A percentile compares a stretch with the other conserved stretches of the same genome.
Evolutionary conservation across 257 asterid genomes (phyloP).

Genomic region (Solanum pinnatisectum): DNA sequence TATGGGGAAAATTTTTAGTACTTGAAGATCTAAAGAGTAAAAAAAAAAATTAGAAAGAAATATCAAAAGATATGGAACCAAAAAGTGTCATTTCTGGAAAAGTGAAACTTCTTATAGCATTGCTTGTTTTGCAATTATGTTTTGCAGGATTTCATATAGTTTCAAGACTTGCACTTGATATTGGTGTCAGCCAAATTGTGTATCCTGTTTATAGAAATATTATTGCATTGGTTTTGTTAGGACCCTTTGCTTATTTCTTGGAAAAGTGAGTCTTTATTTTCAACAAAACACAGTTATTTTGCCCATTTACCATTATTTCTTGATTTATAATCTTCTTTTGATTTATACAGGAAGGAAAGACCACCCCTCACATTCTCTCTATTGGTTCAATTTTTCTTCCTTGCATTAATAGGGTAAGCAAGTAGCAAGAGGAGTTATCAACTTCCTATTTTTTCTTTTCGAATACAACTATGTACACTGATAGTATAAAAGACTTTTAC

Average conservation of each 20-base stretch:
- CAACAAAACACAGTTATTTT: not conserved
- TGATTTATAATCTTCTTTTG: not conserved
- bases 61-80: slow-evolving; percentile 28
- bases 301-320: not conserved
- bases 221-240: slow-evolving; percentile 55
- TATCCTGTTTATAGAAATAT: slow-evolving; percentile 79
- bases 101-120: slow-evolving; percentile 50
- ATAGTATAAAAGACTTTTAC: not conserved
- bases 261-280: slow-evolving; percentile 45
- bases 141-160: slow-evolving; percentile 87
- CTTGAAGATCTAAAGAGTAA: not conserved
- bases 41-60: not conserved
- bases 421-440: not conserved
- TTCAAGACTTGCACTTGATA: slow-evolving; percentile 71
- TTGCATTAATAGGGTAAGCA: slow-evolving; percentile 69
- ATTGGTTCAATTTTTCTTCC: slow-evolving; percentile 64
- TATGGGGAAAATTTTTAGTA: not conserved
- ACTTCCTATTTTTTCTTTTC: not conserved
- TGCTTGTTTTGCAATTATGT: slow-evolving; percentile 67
- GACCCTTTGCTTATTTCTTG: slow-evolving; percentile 71
- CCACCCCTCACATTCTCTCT: slow-evolving; percentile 77
- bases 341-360: slow-evolving; percentile 57
- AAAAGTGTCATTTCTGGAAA: slow-evolving; percentile 32
- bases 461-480: not conserved
- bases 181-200: slow-evolving; percentile 84